Percentiles rank a stretch among this genome's conserved stretches.
These are phyloP conservation scores for Fimicolochytrium jonesii DNA, from an alignment of 192 early-diverging fungal genomes.

Conservation along the genomic window DNA sequence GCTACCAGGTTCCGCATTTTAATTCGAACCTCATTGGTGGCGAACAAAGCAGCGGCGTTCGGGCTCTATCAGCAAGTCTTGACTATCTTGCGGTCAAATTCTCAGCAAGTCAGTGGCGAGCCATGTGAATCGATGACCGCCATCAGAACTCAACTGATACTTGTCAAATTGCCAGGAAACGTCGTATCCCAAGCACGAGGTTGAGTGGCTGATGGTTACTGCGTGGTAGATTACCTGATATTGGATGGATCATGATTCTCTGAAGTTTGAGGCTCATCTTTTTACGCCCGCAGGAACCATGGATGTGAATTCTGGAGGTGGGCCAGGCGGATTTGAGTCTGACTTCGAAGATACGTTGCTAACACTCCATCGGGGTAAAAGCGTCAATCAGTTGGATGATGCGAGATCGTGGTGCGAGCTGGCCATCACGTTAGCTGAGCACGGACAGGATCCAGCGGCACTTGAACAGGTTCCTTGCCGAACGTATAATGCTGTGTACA, in stretches of 20 bases:
- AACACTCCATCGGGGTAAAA: neutral
- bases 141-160: no score
- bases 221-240: conserved; percentile 14
- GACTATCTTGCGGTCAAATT: neutral
- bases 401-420: conserved; percentile 24
- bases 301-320: conserved; percentile 28
- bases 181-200: conserved; percentile 18
- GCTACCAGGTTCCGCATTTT: conserved; percentile 15
- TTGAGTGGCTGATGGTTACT: conserved; percentile 23
- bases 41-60: conserved; percentile 7
- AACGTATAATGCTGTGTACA: no score
- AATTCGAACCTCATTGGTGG: conserved; percentile 18
- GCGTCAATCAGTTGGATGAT: neutral
- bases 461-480: no score
- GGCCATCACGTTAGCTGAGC: conserved; percentile 5
- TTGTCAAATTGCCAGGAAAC: no score
- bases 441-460: neutral
- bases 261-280: neutral
- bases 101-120: neutral
- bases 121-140: neutral
- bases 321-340: neutral
- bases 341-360: neutral
- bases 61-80: conserved; percentile 10
- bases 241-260: neutral
- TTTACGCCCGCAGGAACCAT: conserved; percentile 9